Evolutionary conservation across 148 eudicot species (phyloP).

Genomic region (Pharnaceum exiguum): DNA sequence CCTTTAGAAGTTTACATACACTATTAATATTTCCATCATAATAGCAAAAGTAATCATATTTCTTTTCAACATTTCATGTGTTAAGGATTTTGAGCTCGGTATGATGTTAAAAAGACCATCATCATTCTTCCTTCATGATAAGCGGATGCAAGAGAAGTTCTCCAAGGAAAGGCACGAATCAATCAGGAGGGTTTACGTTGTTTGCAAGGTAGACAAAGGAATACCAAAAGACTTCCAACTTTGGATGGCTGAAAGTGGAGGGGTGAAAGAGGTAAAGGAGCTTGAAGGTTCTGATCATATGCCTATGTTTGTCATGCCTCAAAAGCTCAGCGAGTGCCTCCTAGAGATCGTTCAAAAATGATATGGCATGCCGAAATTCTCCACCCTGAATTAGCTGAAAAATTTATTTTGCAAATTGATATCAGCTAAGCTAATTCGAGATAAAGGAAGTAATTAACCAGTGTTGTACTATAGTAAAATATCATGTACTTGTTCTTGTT

Average conservation of each 20-base stretch:
- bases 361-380: too few species aligned
- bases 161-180: constrained; percentile 26
- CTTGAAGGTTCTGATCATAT: constrained; percentile 40
- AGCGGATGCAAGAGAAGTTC: constrained; percentile 8
- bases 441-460: too few species aligned
- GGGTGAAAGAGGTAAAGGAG: constrained; percentile 24
- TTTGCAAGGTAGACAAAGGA: constrained; percentile 25
- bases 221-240: constrained; percentile 27
- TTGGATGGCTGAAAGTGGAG: constrained; percentile 29
- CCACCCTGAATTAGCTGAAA: neutral
- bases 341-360: constrained; percentile 23
- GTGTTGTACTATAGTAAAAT: too few species aligned
- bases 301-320: constrained; percentile 40
- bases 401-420: too few species aligned
- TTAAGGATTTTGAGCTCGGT: constrained; percentile 31
- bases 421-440: too few species aligned
- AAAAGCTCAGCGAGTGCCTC: constrained; percentile 23
- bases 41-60: too few species aligned
- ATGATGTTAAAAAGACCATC: constrained; percentile 27
- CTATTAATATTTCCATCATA: too few species aligned
- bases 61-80: too few species aligned
- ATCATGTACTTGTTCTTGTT: too few species aligned
- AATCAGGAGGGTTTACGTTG: constrained; percentile 24
- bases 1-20: too few species aligned
- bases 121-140: constrained; percentile 14